Evolutionary conservation across 352 stramenopile genomes (phyloP), one percentile per base, ranked within the genome.

Genomic region (Globisporangium emineosum): DNA sequence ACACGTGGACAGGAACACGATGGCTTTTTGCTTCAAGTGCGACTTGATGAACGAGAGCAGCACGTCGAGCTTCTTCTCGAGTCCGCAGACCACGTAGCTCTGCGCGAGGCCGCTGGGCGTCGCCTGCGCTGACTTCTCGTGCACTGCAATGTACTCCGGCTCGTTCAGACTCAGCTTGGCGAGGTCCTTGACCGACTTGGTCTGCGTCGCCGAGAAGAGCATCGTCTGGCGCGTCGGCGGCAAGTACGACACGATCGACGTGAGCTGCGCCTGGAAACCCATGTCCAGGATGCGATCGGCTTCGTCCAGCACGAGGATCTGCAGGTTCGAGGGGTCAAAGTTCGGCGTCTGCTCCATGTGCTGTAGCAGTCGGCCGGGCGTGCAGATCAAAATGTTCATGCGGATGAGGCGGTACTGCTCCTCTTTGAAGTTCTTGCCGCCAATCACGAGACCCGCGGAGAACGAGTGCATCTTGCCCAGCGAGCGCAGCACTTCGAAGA

Each of bases 231-330:
- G 78, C 47, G 84, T 77, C 25, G 76, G 57, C 23, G 97, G 98
- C 51, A 99, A 79, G 61, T 98, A 88, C 66, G 96, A 96, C 47
- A 99, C 87, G 71, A 99, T 99, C 23, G 88, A 78, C 27, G 93
- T 82, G 67, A 99, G 89, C 76, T 99, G 97, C 67, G 98, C 94
- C 65, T 99, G 96, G 78, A 99, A 99, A 6, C 98, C 98, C 73
- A 99, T 92, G 77, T 99, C 96, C 32, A 99, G 71, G 62, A 99
- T 99, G 27, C 98, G 84, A 78, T 99, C 98, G 5, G 98, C 98
- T 77, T 99, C 98, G 71, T 99, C 98, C 64, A 99, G 96, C 25
- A 99, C 96, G 51, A 99, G 89, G 35, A 98, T 72, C 70, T 97
- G 89, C 25, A 99, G 67, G 64, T 97, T 91, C 57, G 86, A 91